Base-by-base conservation (phyloP, 768 basidiomycete genomes). In the Clavulina sp. region DNA sequence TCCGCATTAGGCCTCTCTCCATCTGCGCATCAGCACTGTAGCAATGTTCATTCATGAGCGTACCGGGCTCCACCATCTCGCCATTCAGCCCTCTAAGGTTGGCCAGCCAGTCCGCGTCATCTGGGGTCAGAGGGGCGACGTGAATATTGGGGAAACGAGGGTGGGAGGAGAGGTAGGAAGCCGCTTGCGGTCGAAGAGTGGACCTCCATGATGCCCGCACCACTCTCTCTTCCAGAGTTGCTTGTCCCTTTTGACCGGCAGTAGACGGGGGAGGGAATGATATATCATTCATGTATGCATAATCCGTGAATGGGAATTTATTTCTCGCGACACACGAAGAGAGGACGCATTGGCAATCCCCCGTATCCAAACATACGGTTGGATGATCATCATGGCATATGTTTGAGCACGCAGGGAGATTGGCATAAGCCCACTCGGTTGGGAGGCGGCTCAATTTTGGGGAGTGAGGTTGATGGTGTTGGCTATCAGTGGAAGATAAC, bases 11-110 rank as follows among this genome's bases (percentile, higher is more conserved):
- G 2, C 61, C 63, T 18, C 56, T 48, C 36, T 66, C 64, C 52
- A 65, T 55, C 57, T 62, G 58, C 34, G 52, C 55, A 46, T 65
- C 64, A 2, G 64, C 65, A 18, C 62, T 63, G 54, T 64, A 64
- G 46, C 65, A 66, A 47, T 66, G 62, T 6, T 48, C 54, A 16
- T 57, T 50, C 24, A 55, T 57, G 4, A 66, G 54, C 21, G 36
- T 21, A 13, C 36, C 36, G 21, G 21, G 13, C 13, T 38, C 36
- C 13, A 13, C 13, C 36, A 38, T 38, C 36, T 21, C 21, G 21
- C 36, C 36, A 13, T 38, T 21, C 36, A 13, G 36, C 13, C 21
- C 36, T 38, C 21, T 38, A 32, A 60, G 60, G 0, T 60, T 54
- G 47, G 63, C 61, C 40, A 60, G 57, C 43, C 54, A 56, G n/a